Base-by-base conservation (phyloP, 208 protist genomes). In the Leishmania lainsoni region DNA sequence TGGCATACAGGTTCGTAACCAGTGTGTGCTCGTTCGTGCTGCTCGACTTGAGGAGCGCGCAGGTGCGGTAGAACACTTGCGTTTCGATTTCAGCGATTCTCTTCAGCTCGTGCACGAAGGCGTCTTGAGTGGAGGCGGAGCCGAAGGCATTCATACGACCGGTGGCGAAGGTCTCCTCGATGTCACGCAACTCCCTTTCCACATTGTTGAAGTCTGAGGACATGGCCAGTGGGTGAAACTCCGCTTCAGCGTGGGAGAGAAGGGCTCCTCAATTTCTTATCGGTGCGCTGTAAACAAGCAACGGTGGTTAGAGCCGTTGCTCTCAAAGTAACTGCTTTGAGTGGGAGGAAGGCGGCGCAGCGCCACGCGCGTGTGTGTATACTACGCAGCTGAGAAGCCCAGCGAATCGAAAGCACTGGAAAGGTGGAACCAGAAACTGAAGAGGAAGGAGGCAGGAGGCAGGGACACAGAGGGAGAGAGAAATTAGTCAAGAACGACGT, bases 141-240 rank as follows among this genome's bases (percentile, higher is more conserved):
- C 94, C 94, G 80, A 97, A 97, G 16, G 92, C 92, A 77, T 96
- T 95, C 93, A 96, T 96, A 68, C 90, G 87, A 39, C 94, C 94
- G 4, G 89, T 92, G 66, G 91, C 79, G 77, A 97, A 97, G 66
- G 95, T 92, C 29, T 87, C 85, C 63, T 96, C 93, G 72, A 97
- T 95, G 83, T 96, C 89, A 10, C 90, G 89, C 35, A 97, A 86
- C 86, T 97, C 92, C 49, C 85, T 85, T 83, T 95, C 92, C 4
- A 97, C 90, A 51, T 86, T 89, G 79, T 86, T 87, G 68, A 96
- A 95, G 58, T 95, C 91, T 17, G 84, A 88, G 39, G 90, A 80
- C 90, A 96, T 96, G 32, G 69, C 74, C 20, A 9, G 5, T 63
- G n/a, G n/a, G 29, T 16, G 51, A 61, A 10, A 26, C n/a, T 22